Evolutionary conservation across 345 rosid genomes (phyloP), one percentile per base, ranked within the genome.

Genomic region (Sonneratia alba): DNA sequence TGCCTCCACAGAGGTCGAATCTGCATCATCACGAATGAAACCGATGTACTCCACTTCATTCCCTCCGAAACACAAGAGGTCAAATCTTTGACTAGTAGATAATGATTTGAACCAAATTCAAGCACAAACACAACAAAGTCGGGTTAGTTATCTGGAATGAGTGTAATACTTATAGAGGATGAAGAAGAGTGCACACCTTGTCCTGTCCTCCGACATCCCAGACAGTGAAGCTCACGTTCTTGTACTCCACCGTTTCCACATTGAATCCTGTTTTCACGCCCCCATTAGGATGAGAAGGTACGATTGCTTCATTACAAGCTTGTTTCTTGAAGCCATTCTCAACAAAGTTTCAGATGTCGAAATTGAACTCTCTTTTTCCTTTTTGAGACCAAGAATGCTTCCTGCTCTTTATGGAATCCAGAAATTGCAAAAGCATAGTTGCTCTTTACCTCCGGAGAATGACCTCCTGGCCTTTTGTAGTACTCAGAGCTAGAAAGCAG

Each of bases 191-290:
- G 14, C 57, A 53, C n/a, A 53, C 93, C 93, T 87, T 89, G 63
- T 87, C 91, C 70, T 87, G 89, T 18, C 87, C 93, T 36, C 91
- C 91, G 0, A 84, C 91, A 74, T 87, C 89, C 91, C 89, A 87
- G 1, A 86, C 90, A 13, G 89, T 88, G 89, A 88, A 86, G 79
- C 90, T 85, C 49, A 85, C 90, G 67, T 88, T 85, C 79, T 86
- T 88, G 82, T 88, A 86, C 55, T 86, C 93, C 13, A 86, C 89
- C 5, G 88, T 87, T 77, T 85, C 89, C 42, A 87, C 92, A 22
- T 83, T 85, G 78, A 87, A 85, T 68, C 91, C 89, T 84, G 85
- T 42, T 71, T 32, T 32, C 48, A 2, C 9, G 0, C 22, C 62
- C 19, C 22, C 22, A 56, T 11, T n/a, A n/a, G 12, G 3, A 49